Conservation (phyloP, 805 yeast species). For the Debaryomyces hansenii region DNA sequence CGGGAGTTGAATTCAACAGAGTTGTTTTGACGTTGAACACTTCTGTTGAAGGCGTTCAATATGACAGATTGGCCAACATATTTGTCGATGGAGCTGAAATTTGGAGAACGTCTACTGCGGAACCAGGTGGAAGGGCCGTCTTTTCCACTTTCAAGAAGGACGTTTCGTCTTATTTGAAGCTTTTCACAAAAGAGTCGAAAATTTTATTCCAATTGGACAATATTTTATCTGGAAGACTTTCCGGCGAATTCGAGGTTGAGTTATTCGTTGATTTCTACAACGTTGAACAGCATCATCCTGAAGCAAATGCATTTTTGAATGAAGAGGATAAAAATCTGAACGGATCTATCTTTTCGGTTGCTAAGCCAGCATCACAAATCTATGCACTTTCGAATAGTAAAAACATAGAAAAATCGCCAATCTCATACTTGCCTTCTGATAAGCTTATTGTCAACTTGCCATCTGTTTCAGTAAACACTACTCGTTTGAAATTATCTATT, state of each 20-base stretch:
- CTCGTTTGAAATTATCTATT: constrained; percentile 57
- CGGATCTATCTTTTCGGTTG: constrained; percentile 23
- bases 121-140: constrained; percentile 49
- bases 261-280: constrained; percentile 52
- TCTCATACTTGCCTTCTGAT: constrained; percentile 45
- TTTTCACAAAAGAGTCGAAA: constrained; percentile 47
- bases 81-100: constrained; percentile 62
- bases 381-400: constrained; percentile 33
- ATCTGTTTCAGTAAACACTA: constrained; percentile 51
- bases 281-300: constrained; percentile 8
- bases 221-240: constrained; percentile 49
- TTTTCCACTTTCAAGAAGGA: constrained; percentile 61
- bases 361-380: constrained; percentile 39
- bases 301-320: neutral
- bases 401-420: constrained; percentile 35
- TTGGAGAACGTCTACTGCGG: constrained; percentile 82
- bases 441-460: constrained; percentile 43
- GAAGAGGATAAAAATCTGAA: constrained; percentile 11
- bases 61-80: constrained; percentile 64
- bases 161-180: constrained; percentile 50
- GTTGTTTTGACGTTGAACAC: constrained; percentile 56
- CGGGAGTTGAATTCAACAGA: constrained; percentile 43
- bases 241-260: constrained; percentile 59
- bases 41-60: constrained; percentile 58
- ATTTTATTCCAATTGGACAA: constrained; percentile 67